Percentiles rank a stretch among this genome's conserved stretches.
phyloP scores from a whole-genome alignment of 2,329 filamentous ascomycete species.

The Lasiodiplodia citricola region DNA sequence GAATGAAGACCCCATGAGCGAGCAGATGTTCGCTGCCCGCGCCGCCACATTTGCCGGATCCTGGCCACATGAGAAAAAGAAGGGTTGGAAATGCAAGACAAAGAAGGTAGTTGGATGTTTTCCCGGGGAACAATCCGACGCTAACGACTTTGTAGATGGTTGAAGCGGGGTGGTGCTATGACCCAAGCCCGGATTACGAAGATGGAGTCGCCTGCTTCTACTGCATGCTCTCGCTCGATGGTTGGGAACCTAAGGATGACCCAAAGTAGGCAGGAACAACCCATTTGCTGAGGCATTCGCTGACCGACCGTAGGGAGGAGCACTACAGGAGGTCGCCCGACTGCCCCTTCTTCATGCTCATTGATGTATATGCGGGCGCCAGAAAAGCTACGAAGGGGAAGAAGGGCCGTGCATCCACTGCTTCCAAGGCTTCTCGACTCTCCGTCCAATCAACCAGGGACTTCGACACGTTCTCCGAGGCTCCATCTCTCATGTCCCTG shows the following conservation, averaged over 20 bases:
- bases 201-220: slow-evolving; percentile 93
- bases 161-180: slow-evolving; percentile 93
- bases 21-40: slow-evolving; percentile 76
- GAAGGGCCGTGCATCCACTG: slow-evolving; percentile 33
- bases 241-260: slow-evolving; percentile 92
- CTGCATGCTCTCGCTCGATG: slow-evolving; percentile 86
- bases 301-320: slow-evolving; percentile 67
- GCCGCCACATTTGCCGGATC: slow-evolving; percentile 79
- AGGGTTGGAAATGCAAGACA: slow-evolving; percentile 86
- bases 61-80: slow-evolving; percentile 91
- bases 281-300: not conserved
- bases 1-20: slow-evolving; percentile 74
- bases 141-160: slow-evolving; percentile 66
- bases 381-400: slow-evolving; percentile 59
- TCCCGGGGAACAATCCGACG: not conserved
- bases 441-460: slow-evolving; percentile 56
- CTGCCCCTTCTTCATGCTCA: slow-evolving; percentile 82
- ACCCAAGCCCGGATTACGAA: slow-evolving; percentile 79
- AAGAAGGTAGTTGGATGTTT: slow-evolving; percentile 68
- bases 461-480: slow-evolving; percentile 49
- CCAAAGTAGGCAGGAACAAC: slow-evolving; percentile 66
- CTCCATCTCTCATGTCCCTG: slow-evolving; percentile 42
- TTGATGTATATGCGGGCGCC: slow-evolving; percentile 56
- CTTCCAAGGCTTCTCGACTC: slow-evolving; percentile 73
- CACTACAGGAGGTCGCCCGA: slow-evolving; percentile 78